Percentiles rank a stretch among this genome's conserved stretches.
Conservation (phyloP, 345 rosid genomes). For the Citrus hindsii region DNA sequence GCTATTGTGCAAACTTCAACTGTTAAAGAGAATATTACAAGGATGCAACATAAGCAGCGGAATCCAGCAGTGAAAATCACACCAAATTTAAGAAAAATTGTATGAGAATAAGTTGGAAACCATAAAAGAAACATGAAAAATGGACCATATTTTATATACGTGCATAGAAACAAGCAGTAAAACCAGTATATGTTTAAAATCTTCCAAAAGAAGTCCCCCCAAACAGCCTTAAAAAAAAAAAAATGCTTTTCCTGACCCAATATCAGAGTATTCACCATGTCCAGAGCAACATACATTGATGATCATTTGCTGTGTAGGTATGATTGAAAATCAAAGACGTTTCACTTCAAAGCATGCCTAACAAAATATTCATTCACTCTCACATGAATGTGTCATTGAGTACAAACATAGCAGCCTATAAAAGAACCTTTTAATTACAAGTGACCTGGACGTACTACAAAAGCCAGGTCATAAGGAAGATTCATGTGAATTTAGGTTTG, state of each 20-base stretch:
- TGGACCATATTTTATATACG: too few species aligned
- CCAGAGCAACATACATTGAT: background rate
- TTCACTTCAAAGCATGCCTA: constrained; percentile 22
- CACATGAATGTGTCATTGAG: constrained; percentile 16
- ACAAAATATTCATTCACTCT: constrained; percentile 20
- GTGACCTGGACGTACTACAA: constrained; percentile 31
- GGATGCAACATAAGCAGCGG: background rate
- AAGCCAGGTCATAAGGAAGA: constrained; percentile 25
- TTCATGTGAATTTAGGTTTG: constrained; percentile 67
- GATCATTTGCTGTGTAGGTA: background rate
- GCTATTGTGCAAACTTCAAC: background rate
- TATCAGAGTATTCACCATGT: background rate
- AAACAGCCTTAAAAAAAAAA: background rate
- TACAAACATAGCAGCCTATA: constrained; percentile 24
- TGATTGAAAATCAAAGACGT: background rate
- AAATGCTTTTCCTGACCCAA: background rate
- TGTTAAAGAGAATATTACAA: background rate
- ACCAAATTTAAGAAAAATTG: background rate
- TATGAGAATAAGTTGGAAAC: background rate
- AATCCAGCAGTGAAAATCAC: background rate
- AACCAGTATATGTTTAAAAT: background rate
- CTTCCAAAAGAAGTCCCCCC: background rate
- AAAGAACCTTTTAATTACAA: constrained; percentile 43
- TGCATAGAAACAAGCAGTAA: background rate
- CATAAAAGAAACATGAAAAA: background rate